Evolutionary conservation across 1,139 yeast species (phyloP).

Genomic region (Debaryomyces coudertii): DNA sequence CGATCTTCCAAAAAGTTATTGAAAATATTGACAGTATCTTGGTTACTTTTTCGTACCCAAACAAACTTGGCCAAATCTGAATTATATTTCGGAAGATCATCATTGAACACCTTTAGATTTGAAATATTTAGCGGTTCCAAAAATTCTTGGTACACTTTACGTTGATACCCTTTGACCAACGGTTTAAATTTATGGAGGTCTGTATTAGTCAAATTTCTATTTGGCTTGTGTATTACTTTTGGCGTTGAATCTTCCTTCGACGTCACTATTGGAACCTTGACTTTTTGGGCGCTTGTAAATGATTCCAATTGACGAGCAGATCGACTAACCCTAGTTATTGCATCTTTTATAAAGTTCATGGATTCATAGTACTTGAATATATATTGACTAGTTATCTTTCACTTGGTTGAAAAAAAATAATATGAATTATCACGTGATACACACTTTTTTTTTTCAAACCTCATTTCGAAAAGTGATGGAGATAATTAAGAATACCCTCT

Average conservation of each 20-base stretch:
- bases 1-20: slow-evolving; percentile 33
- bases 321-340: slow-evolving; percentile 26
- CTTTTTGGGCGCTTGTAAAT: slow-evolving; percentile 10
- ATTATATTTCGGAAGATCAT: slow-evolving; percentile 27
- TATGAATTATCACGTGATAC: slow-evolving; percentile 1
- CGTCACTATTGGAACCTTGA: neutral
- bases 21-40: slow-evolving; percentile 24
- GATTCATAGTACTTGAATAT: slow-evolving; percentile 2
- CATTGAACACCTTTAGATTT: slow-evolving; percentile 36
- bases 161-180: slow-evolving; percentile 23
- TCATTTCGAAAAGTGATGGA: neutral
- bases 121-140: slow-evolving; percentile 40
- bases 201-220: slow-evolving; percentile 14
- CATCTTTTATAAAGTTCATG: slow-evolving; percentile 27
- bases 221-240: slow-evolving; percentile 7
- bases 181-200: slow-evolving; percentile 18
- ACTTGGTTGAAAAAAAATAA: neutral
- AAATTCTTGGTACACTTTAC: slow-evolving; percentile 37
- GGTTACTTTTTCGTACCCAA: slow-evolving; percentile 29
- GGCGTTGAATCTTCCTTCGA: slow-evolving; percentile 4
- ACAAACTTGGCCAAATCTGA: slow-evolving; percentile 25
- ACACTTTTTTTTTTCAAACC: slow-evolving; percentile 2
- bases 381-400: neutral
- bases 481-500: neutral
- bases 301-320: slow-evolving; percentile 26